phyloP scores from a whole-genome alignment of 257 asterid genomes.

The Petrea volubilis region DNA sequence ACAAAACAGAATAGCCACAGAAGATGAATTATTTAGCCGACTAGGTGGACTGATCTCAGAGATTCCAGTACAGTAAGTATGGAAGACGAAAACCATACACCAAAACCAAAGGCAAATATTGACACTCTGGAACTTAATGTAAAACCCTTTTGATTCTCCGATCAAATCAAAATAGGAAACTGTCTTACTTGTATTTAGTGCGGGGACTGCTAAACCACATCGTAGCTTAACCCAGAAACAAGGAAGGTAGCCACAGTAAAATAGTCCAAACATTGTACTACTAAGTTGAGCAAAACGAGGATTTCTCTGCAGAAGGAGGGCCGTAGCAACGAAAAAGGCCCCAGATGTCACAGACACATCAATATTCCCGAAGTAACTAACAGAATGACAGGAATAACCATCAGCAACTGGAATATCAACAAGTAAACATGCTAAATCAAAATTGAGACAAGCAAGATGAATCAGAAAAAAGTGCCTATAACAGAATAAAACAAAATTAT shows the following conservation, averaged over 20 bases:
- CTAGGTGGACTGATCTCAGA: neutral
- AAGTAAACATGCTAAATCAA: neutral
- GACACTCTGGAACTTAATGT: constrained; percentile 8
- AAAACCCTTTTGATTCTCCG: constrained; percentile 12
- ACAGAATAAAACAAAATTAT: neutral
- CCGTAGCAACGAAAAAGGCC: constrained; percentile 80
- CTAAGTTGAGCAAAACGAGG: constrained; percentile 97
- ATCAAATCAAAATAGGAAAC: constrained; percentile 13
- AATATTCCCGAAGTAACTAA: constrained; percentile 85
- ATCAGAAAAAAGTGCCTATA: neutral
- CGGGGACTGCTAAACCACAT: constrained; percentile 83
- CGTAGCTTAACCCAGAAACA: constrained; percentile 98
- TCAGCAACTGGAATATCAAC: constrained; percentile 20
- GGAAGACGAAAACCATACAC: neutral
- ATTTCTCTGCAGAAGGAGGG: constrained; percentile 77
- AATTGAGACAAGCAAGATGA: constrained; percentile 9
- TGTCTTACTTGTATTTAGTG: constrained; percentile 76
- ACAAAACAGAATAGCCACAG: neutral
- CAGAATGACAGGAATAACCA: constrained; percentile 19
- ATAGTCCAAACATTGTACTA: constrained; percentile 93
- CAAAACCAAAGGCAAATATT: constrained; percentile 8
- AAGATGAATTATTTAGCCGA: neutral
- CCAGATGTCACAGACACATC: constrained; percentile 92
- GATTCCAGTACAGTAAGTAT: neutral
- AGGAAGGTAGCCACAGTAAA: constrained; percentile 98